phyloP scores from a whole-genome alignment of 257 asterid species.

The Solanum corneliomulleri region DNA sequence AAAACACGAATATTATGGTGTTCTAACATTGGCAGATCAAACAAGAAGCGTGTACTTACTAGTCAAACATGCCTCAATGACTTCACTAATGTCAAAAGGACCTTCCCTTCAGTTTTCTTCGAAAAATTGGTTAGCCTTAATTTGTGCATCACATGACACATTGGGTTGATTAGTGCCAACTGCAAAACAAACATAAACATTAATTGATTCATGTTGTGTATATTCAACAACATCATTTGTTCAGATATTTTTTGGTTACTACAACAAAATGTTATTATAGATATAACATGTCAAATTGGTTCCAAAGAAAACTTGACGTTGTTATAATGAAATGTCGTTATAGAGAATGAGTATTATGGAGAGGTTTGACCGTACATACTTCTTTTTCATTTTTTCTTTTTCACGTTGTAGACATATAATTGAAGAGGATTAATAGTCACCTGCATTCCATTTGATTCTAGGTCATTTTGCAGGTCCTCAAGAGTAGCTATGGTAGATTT shows the following conservation, averaged over 20 bases:
- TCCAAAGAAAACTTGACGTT: neutral
- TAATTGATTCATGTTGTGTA: neutral
- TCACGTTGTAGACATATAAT: neutral
- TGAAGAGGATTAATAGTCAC: neutral
- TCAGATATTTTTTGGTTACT: neutral
- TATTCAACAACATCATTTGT: neutral
- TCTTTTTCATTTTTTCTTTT: neutral
- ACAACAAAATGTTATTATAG: neutral
- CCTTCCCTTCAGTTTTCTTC: slow-evolving; percentile 15
- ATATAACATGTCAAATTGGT: neutral
- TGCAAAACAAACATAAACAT: neutral
- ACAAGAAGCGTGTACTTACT: neutral
- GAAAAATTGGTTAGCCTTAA: slow-evolving; percentile 15
- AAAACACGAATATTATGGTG: neutral
- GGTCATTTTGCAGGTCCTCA: slow-evolving; percentile 11
- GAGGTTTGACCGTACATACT: neutral
- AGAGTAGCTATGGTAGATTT: slow-evolving; percentile 16
- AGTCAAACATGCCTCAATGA: slow-evolving; percentile 17
- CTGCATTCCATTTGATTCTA: slow-evolving; percentile 14
- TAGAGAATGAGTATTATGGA: neutral
- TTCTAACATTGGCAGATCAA: neutral
- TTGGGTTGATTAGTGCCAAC: slow-evolving; percentile 24
- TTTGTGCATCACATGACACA: slow-evolving; percentile 26
- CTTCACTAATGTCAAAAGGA: slow-evolving; percentile 22
- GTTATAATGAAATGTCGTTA: neutral